A percentile compares a stretch with the other conserved stretches of the same genome.
phyloP scores from a whole-genome alignment of 177 flowering plant genomes.

The Telopea speciosissima region DNA sequence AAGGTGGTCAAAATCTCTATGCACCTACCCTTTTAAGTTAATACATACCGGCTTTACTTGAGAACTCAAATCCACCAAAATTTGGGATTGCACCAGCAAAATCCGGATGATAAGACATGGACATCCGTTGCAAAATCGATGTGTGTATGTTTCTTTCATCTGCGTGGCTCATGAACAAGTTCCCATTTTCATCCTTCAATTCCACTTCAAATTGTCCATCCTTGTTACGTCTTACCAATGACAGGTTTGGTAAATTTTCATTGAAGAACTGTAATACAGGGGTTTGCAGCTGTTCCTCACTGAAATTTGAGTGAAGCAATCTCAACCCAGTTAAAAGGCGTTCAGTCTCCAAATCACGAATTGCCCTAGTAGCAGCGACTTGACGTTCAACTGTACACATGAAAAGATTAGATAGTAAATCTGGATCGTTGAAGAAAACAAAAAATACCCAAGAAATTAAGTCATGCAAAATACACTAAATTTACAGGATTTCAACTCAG shows the following conservation, averaged over 20 bases:
- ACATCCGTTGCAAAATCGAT: slow-evolving; percentile 44
- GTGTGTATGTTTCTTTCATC: slow-evolving; percentile 38
- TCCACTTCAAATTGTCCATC: slow-evolving; percentile 46
- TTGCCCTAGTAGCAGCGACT: slow-evolving; percentile 52
- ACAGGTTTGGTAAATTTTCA: slow-evolving; percentile 61
- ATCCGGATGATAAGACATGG: slow-evolving; percentile 36
- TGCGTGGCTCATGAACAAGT: slow-evolving; percentile 19
- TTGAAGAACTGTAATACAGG: slow-evolving; percentile 52
- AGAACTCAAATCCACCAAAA: slow-evolving; percentile 42
- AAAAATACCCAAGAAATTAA: too few relatives aligned
- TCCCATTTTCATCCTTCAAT: slow-evolving; percentile 41
- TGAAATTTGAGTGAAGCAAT: slow-evolving; percentile 54
- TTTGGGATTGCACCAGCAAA: slow-evolving; percentile 30
- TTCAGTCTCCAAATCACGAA: slow-evolving; percentile 62
- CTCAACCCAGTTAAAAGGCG: slow-evolving; percentile 47
- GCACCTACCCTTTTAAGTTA: background rate
- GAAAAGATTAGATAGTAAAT: background rate
- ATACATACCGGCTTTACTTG: slow-evolving; percentile 42
- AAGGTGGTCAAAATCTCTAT: background rate
- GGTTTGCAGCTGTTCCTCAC: slow-evolving; percentile 48
- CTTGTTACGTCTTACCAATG: slow-evolving; percentile 28
- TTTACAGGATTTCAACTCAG: background rate
- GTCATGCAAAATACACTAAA: background rate
- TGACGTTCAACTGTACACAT: slow-evolving; percentile 44
- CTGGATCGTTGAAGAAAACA: background rate